Base-by-base conservation (phyloP, 2,329 filamentous ascomycete species). In the Dothiorella sarmentorum region DNA sequence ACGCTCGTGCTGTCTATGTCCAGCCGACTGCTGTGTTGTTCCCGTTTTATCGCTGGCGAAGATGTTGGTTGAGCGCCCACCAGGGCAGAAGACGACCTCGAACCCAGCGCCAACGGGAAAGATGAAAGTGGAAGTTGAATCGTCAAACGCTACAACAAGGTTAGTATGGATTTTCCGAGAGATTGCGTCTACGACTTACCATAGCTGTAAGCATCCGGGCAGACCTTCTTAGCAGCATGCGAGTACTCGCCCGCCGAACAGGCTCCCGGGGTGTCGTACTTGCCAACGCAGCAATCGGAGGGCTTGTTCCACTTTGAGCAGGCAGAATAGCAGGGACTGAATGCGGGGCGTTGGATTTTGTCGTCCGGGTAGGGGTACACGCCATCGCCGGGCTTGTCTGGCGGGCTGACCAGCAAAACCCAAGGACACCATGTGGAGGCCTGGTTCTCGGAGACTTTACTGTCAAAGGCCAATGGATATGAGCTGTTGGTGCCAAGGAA, bases 161-260 rank as follows among this genome's bases (percentile, higher is more conserved):
- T 31, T 17, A 57, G 53, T 31, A 20, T 9, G 7, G 13, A 17
- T 24, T 18, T 31, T 22, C 17, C 11, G 33, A 27, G 15, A 9
- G 43, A 33, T 11, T 20, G 15, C n/a, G n/a, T 29, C 24, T 10
- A 18, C 85, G 81, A 71, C 83, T 84, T 52, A 88, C 86, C 79
- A 70, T 83, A 95, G 67, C 87, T 90, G 74, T 94, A 95, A 2
- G 90, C 90, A 73, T 95, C 90, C 0, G 90, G 90, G 69, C 90
- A 95, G 11, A 93, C 81, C 3, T 74, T 75, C 76, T 95, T 94
- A 56, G 89, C 88, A 10, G 79, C 78, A 60, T 78, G 82, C 63
- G 86, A 85, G 75, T 92, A 94, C 38, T 82, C 73, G 52, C 85
- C 85, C 2, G 87, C 85, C 60, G 79, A 76, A 75, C 90, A 94